Percentiles rank a stretch among this genome's conserved stretches.
Evolutionary conservation across 805 yeast species (phyloP).

Genomic region (Saccharomycopsis capsularis): DNA sequence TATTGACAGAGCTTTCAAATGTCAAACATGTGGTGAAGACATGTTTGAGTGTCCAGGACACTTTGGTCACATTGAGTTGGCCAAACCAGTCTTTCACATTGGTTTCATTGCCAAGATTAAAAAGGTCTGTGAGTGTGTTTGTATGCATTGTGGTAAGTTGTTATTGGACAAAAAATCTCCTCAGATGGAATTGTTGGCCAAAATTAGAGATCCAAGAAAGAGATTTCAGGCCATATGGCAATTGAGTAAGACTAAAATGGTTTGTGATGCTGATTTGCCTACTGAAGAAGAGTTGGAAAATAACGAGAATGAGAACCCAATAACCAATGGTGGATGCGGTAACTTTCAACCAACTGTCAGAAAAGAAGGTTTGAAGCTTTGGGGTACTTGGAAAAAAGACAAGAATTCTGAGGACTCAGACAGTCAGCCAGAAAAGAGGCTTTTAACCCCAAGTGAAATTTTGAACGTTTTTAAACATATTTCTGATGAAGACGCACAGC

Average conservation of each 20-base stretch:
- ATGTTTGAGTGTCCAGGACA: conserved; percentile 99
- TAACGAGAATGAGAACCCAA: conserved; percentile 31
- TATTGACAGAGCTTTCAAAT: conserved; percentile 92
- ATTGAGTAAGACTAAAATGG: conserved; percentile 83
- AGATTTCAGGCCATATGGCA: conserved; percentile 97
- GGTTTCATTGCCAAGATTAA: conserved; percentile 92
- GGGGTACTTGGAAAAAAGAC: conserved; percentile 98
- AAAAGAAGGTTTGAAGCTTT: conserved; percentile 88
- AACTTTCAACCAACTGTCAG: conserved; percentile 93
- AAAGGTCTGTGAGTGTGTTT: conserved; percentile 91
- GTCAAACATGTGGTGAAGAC: conserved; percentile 99
- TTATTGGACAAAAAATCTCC: conserved; percentile 68
- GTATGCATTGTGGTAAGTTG: conserved; percentile 98
- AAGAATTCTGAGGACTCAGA: conserved; percentile 70
- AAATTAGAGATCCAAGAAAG: conserved; percentile 88
- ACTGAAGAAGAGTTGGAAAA: conserved; percentile 52
- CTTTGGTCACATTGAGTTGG: conserved; percentile 97
- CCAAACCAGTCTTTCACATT: conserved; percentile 97
- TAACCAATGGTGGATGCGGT: conserved; percentile 96
- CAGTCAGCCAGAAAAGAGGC: conserved; percentile 87
- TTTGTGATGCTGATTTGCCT: conserved; percentile 83
- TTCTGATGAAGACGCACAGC: conserved; percentile 70
- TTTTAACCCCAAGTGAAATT: conserved; percentile 82
- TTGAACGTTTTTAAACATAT: conserved; percentile 89
- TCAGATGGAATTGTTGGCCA: conserved; percentile 78